A percentile compares a stretch with the other conserved stretches of the same genome.
phyloP scores from a whole-genome alignment of 176 grass and related monocot species.

The Aechmea fasciata region DNA sequence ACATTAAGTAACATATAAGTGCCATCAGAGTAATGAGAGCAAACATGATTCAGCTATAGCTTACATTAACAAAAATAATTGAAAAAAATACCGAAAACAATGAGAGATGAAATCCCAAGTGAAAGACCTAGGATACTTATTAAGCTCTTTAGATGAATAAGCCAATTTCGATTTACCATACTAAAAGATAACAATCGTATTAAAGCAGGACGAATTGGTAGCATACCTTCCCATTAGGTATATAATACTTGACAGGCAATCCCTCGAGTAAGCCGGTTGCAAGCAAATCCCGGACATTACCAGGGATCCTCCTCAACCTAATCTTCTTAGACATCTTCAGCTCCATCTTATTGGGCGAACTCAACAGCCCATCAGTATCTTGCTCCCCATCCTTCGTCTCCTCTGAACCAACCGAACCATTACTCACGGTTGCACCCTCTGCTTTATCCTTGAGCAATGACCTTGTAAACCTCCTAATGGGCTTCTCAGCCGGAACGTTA shows the following conservation, averaged over 20 bases:
- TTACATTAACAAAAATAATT: neutral
- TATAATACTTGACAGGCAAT: constrained; percentile 71
- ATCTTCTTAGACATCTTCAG: constrained; percentile 59
- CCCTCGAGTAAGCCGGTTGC: constrained; percentile 81
- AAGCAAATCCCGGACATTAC: constrained; percentile 61
- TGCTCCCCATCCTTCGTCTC: constrained; percentile 1
- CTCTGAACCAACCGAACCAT: constrained; percentile 9
- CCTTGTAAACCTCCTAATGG: constrained; percentile 15
- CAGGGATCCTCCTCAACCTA: constrained; percentile 32
- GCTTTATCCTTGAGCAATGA: constrained; percentile 4
- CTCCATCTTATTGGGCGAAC: constrained; percentile 32
- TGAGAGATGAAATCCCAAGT: too few relatives aligned
- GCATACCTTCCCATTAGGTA: constrained; percentile 60
- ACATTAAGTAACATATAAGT: neutral
- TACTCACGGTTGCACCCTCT: neutral
- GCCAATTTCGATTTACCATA: neutral
- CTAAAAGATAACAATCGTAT: too few relatives aligned
- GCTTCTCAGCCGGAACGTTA: neutral
- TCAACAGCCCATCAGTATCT: constrained; percentile 1
- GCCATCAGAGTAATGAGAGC: neutral
- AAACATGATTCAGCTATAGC: neutral
- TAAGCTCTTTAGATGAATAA: neutral
- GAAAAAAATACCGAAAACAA: neutral
- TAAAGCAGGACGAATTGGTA: too few relatives aligned
- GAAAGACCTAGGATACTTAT: too few relatives aligned